phyloP scores from a whole-genome alignment of 2,329 filamentous ascomycete genomes.

The Cryphonectria japonica region DNA sequence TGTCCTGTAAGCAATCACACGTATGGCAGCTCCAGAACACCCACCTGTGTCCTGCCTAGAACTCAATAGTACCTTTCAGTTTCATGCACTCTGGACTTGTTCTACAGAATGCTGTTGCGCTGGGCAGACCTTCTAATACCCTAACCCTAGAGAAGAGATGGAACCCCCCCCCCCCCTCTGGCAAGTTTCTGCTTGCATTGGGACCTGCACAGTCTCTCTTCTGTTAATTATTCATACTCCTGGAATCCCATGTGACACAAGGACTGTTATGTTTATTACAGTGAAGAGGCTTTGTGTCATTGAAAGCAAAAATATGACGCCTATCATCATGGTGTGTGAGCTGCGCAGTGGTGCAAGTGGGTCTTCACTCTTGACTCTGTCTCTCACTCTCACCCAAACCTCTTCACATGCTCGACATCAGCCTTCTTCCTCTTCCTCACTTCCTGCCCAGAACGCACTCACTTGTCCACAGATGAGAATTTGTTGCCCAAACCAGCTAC shows the following conservation, averaged over 20 bases:
- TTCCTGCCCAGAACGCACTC: background rate
- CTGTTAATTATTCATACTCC: background rate
- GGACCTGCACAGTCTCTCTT: background rate
- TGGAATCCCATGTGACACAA: background rate
- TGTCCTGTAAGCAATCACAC: background rate
- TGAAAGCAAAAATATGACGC: background rate
- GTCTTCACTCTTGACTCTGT: background rate
- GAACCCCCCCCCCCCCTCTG: too few relatives aligned
- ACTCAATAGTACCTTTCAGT: background rate
- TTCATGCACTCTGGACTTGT: background rate
- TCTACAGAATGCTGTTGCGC: background rate
- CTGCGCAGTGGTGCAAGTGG: background rate
- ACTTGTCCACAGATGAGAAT: background rate
- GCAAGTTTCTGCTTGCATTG: background rate
- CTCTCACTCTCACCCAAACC: background rate
- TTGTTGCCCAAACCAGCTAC: slow-evolving; percentile 24
- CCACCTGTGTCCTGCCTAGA: background rate
- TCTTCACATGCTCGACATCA: background rate
- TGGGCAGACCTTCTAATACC: background rate
- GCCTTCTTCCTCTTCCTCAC: background rate
- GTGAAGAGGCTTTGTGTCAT: background rate
- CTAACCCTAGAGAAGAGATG: background rate
- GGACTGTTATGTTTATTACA: background rate
- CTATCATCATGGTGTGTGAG: background rate
- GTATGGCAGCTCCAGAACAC: background rate